Conservation (phyloP, 2,329 filamentous ascomycete genomes). For the Xylaria sp. region DNA sequence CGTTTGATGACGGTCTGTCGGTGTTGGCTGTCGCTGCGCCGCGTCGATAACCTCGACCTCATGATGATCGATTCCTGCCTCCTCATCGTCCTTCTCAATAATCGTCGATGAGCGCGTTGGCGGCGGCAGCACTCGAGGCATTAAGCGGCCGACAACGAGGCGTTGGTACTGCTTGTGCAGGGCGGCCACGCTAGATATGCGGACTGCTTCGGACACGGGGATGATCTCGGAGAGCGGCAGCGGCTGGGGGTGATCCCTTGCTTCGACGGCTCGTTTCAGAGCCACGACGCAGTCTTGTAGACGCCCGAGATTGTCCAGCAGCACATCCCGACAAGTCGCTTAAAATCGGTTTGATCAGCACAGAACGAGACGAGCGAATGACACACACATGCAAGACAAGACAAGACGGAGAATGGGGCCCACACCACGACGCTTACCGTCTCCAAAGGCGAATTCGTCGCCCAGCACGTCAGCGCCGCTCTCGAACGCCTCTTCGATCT, state of each 20-base stretch:
- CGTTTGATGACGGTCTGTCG: neutral
- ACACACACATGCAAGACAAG: no score
- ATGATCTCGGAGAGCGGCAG: constrained; percentile 52
- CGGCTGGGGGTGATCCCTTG: constrained; percentile 35
- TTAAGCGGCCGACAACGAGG: constrained; percentile 47
- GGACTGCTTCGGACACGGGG: constrained; percentile 51
- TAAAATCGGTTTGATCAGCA: constrained; percentile 11
- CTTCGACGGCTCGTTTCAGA: constrained; percentile 44
- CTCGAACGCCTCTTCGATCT: constrained; percentile 51
- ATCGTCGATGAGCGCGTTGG: neutral
- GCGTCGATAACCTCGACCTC: constrained; percentile 5
- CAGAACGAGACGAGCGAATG: neutral
- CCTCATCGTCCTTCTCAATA: neutral
- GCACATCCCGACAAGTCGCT: constrained; percentile 49
- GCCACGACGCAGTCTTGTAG: constrained; percentile 47
- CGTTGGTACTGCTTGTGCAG: constrained; percentile 53
- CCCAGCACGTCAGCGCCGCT: constrained; percentile 52
- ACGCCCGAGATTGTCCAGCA: constrained; percentile 46
- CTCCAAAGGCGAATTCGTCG: constrained; percentile 50
- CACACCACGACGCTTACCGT: constrained; percentile 46
- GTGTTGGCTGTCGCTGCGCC: neutral
- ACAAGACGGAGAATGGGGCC: neutral
- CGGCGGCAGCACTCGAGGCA: constrained; percentile 44
- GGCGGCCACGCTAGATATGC: constrained; percentile 49
- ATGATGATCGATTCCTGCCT: neutral